A percentile compares a stretch with the other conserved stretches of the same genome.
Conservation (phyloP, 352 stramenopile genomes). For the Pythium periplocum region DNA sequence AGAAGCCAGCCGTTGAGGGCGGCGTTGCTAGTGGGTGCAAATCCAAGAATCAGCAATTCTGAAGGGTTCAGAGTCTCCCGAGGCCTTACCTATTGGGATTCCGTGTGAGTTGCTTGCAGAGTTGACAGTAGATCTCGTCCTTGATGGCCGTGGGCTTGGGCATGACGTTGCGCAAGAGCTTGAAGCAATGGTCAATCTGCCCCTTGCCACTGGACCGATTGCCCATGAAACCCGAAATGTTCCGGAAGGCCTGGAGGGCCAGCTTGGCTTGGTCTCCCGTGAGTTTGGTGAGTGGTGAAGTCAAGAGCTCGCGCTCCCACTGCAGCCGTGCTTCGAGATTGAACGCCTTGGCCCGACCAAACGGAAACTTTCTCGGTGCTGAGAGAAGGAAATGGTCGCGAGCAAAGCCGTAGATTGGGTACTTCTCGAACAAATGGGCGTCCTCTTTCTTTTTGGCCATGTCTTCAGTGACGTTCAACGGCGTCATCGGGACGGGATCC, state of each 20-base stretch:
- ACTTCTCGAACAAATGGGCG: not conserved
- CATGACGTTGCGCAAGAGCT: conserved; percentile 68
- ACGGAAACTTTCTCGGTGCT: conserved; percentile 13
- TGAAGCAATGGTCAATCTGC: conserved; percentile 62
- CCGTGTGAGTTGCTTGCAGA: conserved; percentile 69
- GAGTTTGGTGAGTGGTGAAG: conserved; percentile 39
- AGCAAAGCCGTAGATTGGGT: conserved; percentile 40
- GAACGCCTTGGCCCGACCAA: conserved; percentile 24
- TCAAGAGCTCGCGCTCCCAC: conserved; percentile 60
- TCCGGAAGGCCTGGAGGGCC: conserved; percentile 63
- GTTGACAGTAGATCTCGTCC: conserved; percentile 78
- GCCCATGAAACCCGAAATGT: conserved; percentile 77
- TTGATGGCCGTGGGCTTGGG: conserved; percentile 43
- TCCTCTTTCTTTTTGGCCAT: not conserved
- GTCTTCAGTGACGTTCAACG: no score
- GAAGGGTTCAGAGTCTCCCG: not conserved
- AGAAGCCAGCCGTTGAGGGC: conserved; percentile 67
- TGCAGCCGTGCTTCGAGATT: conserved; percentile 45
- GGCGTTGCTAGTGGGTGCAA: conserved; percentile 23
- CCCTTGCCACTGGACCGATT: conserved; percentile 57
- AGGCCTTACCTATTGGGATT: conserved; percentile 45
- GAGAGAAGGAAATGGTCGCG: conserved; percentile 30
- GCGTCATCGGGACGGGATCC: no score
- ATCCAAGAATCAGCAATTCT: conserved; percentile 5
- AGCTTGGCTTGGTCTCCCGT: conserved; percentile 37